Evolutionary conservation across 768 basidiomycete species (phyloP), one percentile per base, ranked within the genome.

Genomic region (Xerocomus brunneocitrinus): DNA sequence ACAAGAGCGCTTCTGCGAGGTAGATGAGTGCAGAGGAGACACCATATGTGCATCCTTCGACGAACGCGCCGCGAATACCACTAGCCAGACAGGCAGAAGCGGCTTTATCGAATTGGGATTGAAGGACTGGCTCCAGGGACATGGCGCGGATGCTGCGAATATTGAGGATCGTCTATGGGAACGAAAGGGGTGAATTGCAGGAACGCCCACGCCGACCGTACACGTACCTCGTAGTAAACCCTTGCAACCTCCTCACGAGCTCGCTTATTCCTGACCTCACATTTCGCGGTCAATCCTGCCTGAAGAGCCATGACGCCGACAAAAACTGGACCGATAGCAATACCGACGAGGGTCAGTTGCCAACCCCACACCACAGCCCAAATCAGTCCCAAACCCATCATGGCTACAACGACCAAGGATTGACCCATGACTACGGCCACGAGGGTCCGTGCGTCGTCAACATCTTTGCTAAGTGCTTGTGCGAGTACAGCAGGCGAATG

Each of bases 311-410:
- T 90, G 9, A 81, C 77, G 9, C 79, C 69, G 3, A 82, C 85
- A 62, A 97, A 95, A 10, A 95, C 79, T 0, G 94, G 95, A 0
- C 82, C 91, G 42, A 98, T 80, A 2, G 87, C 92, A 28, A 98
- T 71, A 0, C 94, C 95, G 3, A 89, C 90, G 16, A 98, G 79
- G 0, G 93, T 95, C 59, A 98, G 74, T 71, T 97, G 85, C 97
- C 95, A 99, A 0, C 92, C 91, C 30, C 79, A 73, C 2, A 81
- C 78, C 67, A 98, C 76, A 0, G 95, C 95, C 95, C 97, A 99
- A 16, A 89, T 65, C 19, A 98, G 69, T 8, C 94, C 95, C 3
- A 95, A 74, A 1, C 78, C 67, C 43, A 98, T 78, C 93, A 98
- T 97, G 13, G 87, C 74, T 8, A 71, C 55, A 13, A 95, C 89